Evolutionary conservation across 1,284 basidiomycete genomes (phyloP).

Genomic region (Ceratobasidium sp.): DNA sequence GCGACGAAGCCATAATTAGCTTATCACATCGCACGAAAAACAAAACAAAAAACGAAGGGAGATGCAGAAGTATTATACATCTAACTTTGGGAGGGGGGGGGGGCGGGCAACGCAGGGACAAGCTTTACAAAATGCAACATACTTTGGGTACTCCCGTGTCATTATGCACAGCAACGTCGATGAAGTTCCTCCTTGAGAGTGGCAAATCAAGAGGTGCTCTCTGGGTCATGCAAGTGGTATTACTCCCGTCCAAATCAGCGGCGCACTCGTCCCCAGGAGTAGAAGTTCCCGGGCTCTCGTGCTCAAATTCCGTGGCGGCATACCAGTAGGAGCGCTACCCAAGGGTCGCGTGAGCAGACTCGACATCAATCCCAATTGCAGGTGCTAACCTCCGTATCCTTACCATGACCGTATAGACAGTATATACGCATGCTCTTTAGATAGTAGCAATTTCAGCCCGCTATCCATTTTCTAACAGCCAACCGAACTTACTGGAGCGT

Average conservation of each 20-base stretch:
- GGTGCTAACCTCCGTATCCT: constrained; percentile 84
- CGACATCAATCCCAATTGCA: constrained; percentile 2
- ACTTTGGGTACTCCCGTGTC: constrained; percentile 68
- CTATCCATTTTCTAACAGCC: neutral
- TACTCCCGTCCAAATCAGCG: constrained; percentile 62
- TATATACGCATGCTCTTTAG: constrained; percentile 76
- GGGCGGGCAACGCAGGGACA: too few relatives aligned
- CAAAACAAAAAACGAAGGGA: neutral
- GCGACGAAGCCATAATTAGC: neutral
- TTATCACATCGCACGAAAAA: neutral
- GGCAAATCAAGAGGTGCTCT: constrained; percentile 64
- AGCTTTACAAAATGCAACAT: constrained; percentile 39
- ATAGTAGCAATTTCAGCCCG: neutral
- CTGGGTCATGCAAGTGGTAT: constrained; percentile 60
- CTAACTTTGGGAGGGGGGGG: too few relatives aligned
- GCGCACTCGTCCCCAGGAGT: constrained; percentile 20
- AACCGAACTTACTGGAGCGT: constrained; percentile 68
- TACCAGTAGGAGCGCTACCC: constrained; percentile 77
- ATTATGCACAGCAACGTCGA: constrained; percentile 81
- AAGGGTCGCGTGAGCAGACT: neutral
- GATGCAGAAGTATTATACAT: too few relatives aligned
- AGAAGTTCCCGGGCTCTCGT: constrained; percentile 8
- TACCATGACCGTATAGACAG: constrained; percentile 95
- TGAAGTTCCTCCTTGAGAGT: constrained; percentile 71
- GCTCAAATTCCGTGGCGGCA: constrained; percentile 37